Conservation (phyloP, 2,329 filamentous ascomycete species). For the Blastomyces gilchristii region DNA sequence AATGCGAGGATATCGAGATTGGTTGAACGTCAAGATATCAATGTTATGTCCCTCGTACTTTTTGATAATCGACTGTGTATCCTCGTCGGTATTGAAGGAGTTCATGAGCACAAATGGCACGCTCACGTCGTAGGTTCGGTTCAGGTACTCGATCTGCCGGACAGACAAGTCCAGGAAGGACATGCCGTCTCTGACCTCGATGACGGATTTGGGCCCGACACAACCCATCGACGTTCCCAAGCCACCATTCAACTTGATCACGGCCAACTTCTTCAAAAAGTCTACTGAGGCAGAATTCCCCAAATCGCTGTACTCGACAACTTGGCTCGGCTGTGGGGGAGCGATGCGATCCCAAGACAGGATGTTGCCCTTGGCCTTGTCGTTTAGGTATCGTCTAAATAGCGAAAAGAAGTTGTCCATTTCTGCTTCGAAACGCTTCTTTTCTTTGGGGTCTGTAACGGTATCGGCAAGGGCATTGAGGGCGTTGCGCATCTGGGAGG, state of each 20-base stretch:
- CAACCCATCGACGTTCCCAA: conserved; percentile 99
- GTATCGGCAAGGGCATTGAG: conserved; percentile 87
- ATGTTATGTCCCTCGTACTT: conserved; percentile 99
- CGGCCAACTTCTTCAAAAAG: conserved; percentile 94
- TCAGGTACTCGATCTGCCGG: conserved; percentile 97
- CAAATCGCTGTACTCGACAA: conserved; percentile 87
- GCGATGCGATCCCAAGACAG: conserved; percentile 96
- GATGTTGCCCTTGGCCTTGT: conserved; percentile 95
- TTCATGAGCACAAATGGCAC: conserved; percentile 99
- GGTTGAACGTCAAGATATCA: conserved; percentile 99
- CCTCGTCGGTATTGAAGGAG: conserved; percentile 99
- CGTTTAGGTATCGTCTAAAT: conserved; percentile 95
- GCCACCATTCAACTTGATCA: conserved; percentile 98
- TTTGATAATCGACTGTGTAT: conserved; percentile 99
- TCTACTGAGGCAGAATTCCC: conserved; percentile 81
- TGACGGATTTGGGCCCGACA: conserved; percentile 97
- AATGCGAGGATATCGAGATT: conserved; percentile 95
- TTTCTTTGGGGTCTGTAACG: conserved; percentile 64
- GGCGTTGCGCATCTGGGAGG: conserved; percentile 97
- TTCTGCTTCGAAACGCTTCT: conserved; percentile 88
- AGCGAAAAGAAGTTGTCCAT: conserved; percentile 99
- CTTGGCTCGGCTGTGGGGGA: conserved; percentile 84
- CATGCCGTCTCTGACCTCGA: conserved; percentile 99
- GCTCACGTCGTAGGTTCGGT: conserved; percentile 94
- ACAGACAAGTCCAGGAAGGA: conserved; percentile 98